Evolutionary conservation across 768 basidiomycete genomes (phyloP), one percentile per base, ranked within the genome.

Genomic region (Russula emetica): DNA sequence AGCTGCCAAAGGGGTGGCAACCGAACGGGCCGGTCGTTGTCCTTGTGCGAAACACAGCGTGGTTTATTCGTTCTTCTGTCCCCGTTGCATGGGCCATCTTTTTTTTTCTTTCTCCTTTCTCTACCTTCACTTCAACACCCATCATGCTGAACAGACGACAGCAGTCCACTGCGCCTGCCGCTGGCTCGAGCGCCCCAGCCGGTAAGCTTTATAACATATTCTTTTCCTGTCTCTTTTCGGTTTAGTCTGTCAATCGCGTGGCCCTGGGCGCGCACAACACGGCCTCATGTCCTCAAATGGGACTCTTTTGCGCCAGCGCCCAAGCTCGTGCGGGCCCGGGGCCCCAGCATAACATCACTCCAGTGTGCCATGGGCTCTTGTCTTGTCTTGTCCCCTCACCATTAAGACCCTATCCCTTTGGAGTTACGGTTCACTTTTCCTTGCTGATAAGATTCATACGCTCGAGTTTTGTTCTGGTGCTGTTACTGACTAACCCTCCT

Each of bases 121-220:
- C 5, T 42, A 42, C 14, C 13, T 3, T 5, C 1, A 11, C 20
- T 14, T 14, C 47, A 47, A 22, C 22, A 24, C 6, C n/a, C 28
- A 13, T 22, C 47, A 63, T 63, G 62, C 50, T 58, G 24, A 26
- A 58, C 45, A 58, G 51, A n/a, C 50, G 62, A 11, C 61, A 62
- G 26, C 30, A 38, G 14, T 28, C 49, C 7, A 26, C 49, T 18
- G 49, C 26, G 5, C 5, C 38, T 9, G 49, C 14, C 5, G 0
- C 38, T 9, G 3, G 14, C 24, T 6, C 49, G 26, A 26, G 0
- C 7, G 5, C 49, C 16, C 26, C 13, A 2, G 22, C 26, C 26
- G 49, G 49, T 50, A 28, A 50, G 49, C 49, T 6, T 26, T 24
- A 14, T 7, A 0, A 40, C 16, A 5, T 45, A 1, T 5, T n/a